Conservation (phyloP, 2,329 filamentous ascomycete species). For the Pseudocercospora fijiensis region DNA sequence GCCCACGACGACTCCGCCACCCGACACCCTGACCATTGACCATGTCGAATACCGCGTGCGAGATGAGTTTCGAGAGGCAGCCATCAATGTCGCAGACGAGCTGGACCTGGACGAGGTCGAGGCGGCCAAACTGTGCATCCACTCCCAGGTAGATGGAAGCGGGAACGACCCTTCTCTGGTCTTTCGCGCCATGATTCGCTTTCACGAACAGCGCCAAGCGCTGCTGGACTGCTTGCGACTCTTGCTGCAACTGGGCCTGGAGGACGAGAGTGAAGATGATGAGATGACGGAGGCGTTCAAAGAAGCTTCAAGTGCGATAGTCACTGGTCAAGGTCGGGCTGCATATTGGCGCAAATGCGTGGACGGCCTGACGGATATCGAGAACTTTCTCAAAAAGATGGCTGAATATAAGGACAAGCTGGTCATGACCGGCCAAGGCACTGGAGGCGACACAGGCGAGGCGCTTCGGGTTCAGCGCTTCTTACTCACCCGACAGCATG, state of each 20-base stretch:
- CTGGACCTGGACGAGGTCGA: constrained; percentile 87
- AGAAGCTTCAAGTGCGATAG: constrained; percentile 58
- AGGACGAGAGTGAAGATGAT: constrained; percentile 53
- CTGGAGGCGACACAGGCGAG: constrained; percentile 66
- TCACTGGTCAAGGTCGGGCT: constrained; percentile 54
- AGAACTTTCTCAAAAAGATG: constrained; percentile 72
- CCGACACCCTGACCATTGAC: constrained; percentile 70
- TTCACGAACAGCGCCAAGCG: constrained; percentile 81
- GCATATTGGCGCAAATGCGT: constrained; percentile 74
- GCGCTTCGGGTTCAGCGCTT: constrained; percentile 76
- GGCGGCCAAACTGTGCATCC: constrained; percentile 68
- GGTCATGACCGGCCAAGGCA: constrained; percentile 68
- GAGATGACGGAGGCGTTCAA: constrained; percentile 57
- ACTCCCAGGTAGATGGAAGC: constrained; percentile 64
- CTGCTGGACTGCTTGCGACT: constrained; percentile 81
- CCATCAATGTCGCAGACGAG: constrained; percentile 79
- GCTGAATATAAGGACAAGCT: constrained; percentile 73
- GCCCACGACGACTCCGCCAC: constrained; percentile 51
- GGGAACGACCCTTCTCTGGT: constrained; percentile 70
- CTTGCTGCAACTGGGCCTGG: constrained; percentile 67
- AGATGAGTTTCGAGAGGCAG: constrained; percentile 79
- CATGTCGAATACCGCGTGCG: constrained; percentile 78
- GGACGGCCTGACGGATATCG: constrained; percentile 71
- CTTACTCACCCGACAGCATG: constrained; percentile 85
- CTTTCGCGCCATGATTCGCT: constrained; percentile 78